Conservation (phyloP, 805 yeast species). For the Ogataea haglerorum region DNA sequence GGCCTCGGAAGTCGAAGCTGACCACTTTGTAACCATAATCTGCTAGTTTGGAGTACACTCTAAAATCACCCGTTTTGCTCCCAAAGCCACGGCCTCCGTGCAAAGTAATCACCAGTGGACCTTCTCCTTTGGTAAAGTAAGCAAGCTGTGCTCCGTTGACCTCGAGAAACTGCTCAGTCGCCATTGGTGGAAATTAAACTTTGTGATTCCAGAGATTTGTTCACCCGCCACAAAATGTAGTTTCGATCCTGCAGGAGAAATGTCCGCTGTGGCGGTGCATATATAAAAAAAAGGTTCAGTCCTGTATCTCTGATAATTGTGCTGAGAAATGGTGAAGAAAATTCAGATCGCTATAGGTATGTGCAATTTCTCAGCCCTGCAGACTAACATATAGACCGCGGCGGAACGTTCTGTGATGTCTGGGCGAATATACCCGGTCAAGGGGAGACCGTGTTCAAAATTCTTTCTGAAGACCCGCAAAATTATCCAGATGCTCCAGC, state of each 20-base stretch:
- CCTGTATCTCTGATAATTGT: not conserved
- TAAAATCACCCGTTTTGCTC: slow-evolving; percentile 20
- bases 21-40: slow-evolving; percentile 21
- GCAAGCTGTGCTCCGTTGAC: slow-evolving; percentile 19
- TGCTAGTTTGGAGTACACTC: slow-evolving; percentile 20
- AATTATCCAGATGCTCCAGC: slow-evolving; percentile 28
- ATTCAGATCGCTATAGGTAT: slow-evolving; percentile 16
- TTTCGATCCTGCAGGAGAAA: slow-evolving; percentile 2
- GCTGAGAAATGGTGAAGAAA: slow-evolving; percentile 1
- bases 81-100: slow-evolving; percentile 30
- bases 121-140: slow-evolving; percentile 17
- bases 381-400: slow-evolving; percentile 22
- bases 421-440: slow-evolving; percentile 42
- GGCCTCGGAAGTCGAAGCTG: slow-evolving; percentile 27
- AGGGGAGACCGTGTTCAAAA: slow-evolving; percentile 34
- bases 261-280: slow-evolving; percentile 8
- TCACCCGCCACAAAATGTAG: slow-evolving; percentile 1
- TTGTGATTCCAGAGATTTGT: too few relatives aligned
- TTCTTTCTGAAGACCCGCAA: slow-evolving; percentile 25
- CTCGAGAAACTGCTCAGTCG: slow-evolving; percentile 7
- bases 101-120: slow-evolving; percentile 20
- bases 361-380: not conserved
- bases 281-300: not conserved
- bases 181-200: not conserved
- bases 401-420: slow-evolving; percentile 48